These are phyloP conservation scores for Boletus sp. DNA, from an alignment of 768 basidiomycete species.

Conservation along the genomic window DNA sequence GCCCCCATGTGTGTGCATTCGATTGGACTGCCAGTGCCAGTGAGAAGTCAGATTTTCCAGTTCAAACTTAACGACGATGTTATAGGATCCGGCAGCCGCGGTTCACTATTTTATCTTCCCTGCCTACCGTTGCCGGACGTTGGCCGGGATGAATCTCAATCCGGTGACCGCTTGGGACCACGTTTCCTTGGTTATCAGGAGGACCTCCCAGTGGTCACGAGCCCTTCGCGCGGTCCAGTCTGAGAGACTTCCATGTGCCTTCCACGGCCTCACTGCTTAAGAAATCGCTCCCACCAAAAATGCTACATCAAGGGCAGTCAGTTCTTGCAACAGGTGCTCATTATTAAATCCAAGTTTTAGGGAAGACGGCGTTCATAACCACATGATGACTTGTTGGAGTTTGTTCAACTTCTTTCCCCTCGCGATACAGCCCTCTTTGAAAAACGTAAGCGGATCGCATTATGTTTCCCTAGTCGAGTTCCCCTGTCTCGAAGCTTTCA, in stretches of 20 bases:
- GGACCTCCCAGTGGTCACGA: background rate
- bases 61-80: background rate
- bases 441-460: slow-evolving; percentile 5
- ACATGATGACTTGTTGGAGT: background rate
- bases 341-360: slow-evolving; percentile 13
- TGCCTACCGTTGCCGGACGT: background rate
- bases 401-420: slow-evolving; percentile 1
- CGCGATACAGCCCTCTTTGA: slow-evolving; percentile 2
- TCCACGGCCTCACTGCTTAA: background rate
- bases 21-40: background rate
- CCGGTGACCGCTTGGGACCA: background rate
- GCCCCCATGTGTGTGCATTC: background rate
- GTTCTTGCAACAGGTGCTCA: slow-evolving; percentile 8
- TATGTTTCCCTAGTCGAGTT: background rate
- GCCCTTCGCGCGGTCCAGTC: background rate
- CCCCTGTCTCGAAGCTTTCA: slow-evolving; percentile 4
- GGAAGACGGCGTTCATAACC: slow-evolving; percentile 3
- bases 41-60: background rate
- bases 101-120: background rate
- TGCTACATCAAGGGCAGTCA: slow-evolving; percentile 7
- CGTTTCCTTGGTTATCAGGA: background rate
- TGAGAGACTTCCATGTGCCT: background rate
- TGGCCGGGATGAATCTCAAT: background rate
- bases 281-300: background rate
- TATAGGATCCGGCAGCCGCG: background rate